Evolutionary conservation across 2,329 filamentous ascomycete genomes (phyloP).

Genomic region (Pestalotiopsis sp.): DNA sequence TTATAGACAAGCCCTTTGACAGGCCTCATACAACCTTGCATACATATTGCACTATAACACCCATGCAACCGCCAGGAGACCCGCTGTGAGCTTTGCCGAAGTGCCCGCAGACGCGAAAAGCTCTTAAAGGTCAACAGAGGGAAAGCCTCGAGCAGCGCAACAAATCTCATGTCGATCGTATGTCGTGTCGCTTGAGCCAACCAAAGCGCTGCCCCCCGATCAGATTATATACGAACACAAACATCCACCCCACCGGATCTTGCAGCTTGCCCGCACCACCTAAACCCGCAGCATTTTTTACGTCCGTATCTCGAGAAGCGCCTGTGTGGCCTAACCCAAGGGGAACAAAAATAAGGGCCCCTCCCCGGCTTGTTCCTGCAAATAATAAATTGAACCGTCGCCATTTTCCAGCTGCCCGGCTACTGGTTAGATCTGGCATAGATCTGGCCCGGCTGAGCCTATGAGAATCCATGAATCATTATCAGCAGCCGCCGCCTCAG

Average conservation of each 20-base stretch:
- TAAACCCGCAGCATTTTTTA: slow-evolving; percentile 21
- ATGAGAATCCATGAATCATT: slow-evolving; percentile 25
- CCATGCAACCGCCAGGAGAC: not conserved
- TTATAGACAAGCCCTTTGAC: not conserved
- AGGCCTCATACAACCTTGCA: not conserved
- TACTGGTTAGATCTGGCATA: slow-evolving; percentile 27
- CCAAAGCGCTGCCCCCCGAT: not conserved
- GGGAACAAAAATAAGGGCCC: slow-evolving; percentile 9
- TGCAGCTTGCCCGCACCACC: slow-evolving; percentile 24
- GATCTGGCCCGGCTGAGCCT: slow-evolving; percentile 24
- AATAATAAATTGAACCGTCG: slow-evolving; percentile 20
- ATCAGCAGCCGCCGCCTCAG: slow-evolving; percentile 16
- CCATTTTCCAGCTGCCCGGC: slow-evolving; percentile 23
- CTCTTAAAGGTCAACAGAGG: too few relatives aligned
- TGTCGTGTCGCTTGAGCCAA: slow-evolving; percentile 12
- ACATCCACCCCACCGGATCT: slow-evolving; percentile 17
- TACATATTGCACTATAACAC: not conserved
- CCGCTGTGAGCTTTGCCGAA: not conserved
- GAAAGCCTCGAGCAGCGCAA: not conserved
- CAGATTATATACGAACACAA: slow-evolving; percentile 32
- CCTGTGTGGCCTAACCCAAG: slow-evolving; percentile 9
- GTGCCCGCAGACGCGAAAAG: not conserved
- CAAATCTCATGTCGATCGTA: slow-evolving; percentile 9
- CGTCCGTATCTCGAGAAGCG: slow-evolving; percentile 23
- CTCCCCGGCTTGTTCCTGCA: slow-evolving; percentile 16